A percentile compares a stretch with the other conserved stretches of the same genome.
phyloP scores from a whole-genome alignment of 2,329 filamentous ascomycete species.

The Podosphaera xanthii region DNA sequence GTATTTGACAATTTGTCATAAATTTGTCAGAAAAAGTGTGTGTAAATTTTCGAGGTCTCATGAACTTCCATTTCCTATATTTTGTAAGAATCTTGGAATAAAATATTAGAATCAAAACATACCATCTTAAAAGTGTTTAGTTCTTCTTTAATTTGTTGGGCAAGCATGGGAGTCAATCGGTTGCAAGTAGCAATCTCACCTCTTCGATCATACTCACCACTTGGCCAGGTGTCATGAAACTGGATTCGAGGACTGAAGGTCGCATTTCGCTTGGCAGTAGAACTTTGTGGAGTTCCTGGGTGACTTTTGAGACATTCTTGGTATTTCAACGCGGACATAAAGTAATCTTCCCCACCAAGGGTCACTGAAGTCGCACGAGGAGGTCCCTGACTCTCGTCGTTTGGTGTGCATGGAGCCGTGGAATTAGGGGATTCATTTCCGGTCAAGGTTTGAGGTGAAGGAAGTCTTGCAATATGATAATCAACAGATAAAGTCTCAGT shows the following conservation, averaged over 20 bases:
- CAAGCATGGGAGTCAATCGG: constrained; percentile 82
- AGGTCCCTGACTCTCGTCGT: constrained; percentile 48
- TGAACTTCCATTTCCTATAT: constrained; percentile 96
- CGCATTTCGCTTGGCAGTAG: constrained; percentile 32
- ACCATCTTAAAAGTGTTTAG: constrained; percentile 99
- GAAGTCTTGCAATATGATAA: constrained; percentile 26
- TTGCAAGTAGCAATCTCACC: constrained; percentile 97
- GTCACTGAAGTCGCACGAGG: constrained; percentile 46
- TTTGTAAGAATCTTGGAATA: not conserved
- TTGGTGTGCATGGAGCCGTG: constrained; percentile 71
- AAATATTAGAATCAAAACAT: constrained; percentile 17
- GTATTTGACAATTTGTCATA: constrained; percentile 11
- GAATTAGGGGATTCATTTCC: constrained; percentile 61
- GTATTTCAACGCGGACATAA: constrained; percentile 53
- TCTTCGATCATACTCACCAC: constrained; percentile 82
- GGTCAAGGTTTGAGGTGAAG: constrained; percentile 36
- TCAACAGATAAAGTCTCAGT: constrained; percentile 43
- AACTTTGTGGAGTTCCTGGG: constrained; percentile 51
- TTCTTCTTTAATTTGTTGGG: constrained; percentile 98
- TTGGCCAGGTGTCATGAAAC: constrained; percentile 92
- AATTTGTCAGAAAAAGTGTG: constrained; percentile 83
- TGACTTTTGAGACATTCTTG: constrained; percentile 58
- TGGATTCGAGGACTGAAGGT: constrained; percentile 83
- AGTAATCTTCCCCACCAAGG: constrained; percentile 66
- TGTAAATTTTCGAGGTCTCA: constrained; percentile 96